Base-by-base conservation (phyloP, 192 early-diverging fungal species). In the Haplosporangium gracile region DNA sequence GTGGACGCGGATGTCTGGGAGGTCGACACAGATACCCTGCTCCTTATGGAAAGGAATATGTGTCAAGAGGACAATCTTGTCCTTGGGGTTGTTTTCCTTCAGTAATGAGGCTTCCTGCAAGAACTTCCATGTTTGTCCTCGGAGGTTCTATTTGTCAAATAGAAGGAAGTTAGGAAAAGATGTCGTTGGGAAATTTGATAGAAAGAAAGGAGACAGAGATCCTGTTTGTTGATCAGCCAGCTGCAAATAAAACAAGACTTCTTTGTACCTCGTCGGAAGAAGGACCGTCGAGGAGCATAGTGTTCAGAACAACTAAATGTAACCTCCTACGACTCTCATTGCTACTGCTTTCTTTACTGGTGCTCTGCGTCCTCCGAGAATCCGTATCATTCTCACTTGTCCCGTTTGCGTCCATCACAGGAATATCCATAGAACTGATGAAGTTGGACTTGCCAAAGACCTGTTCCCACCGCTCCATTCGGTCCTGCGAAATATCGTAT, bases 21-120 rank as follows among this genome's bases (percentile, higher is more conserved):
- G 75, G 36, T 89, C 87, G 5, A 91, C 87, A 81, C 93, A 94
- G 16, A 92, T 74, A 16, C 91, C 92, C 13, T 68, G 78, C 18
- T 89, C 89, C 78, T 94, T 94, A 85, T 89, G 79, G 11, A 94
- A 87, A 3, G 93, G 93, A 26, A 94, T 93, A 76, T 94, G 93
- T 57, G 92, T 80, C 40, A 94, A 86, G 4, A 94, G 90, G 29
- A 91, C 49, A 89, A 89, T 45, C 91, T 91, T 53, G 88, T 83
- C 51, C 80, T 79, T 68, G 9, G 63, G 85, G 34, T 76, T 74
- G 22, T 8, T 69, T 57, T 45, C 83, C 85, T 63, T 91, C 77
- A 43, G 68, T 60, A 26, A 74, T 74, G 84, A 49, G 22, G 91
- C 77, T 9, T 82, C 53, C n/a, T 86, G 82, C 34, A 94, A 73